These are phyloP conservation scores for Suillus lakei DNA, from an alignment of 768 basidiomycete species.

Conservation along the genomic window DNA sequence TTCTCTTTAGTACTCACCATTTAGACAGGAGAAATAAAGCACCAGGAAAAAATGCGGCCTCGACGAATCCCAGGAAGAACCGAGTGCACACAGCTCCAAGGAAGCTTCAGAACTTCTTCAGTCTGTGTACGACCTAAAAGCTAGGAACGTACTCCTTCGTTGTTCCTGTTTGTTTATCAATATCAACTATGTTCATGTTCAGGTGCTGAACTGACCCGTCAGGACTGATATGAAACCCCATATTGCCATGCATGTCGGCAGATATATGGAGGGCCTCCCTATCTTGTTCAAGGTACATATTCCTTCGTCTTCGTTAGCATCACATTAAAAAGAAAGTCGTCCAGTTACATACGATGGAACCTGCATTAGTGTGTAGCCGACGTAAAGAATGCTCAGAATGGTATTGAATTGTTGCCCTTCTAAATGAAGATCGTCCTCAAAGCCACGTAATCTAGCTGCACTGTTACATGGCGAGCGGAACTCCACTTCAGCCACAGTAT, in stretches of 20 bases:
- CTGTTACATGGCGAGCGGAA: slow-evolving; percentile 37
- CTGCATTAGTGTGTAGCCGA: slow-evolving; percentile 82
- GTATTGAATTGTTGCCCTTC: slow-evolving; percentile 68
- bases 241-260: slow-evolving; percentile 67
- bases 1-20: slow-evolving; percentile 35
- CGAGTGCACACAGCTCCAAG: slow-evolving; percentile 66
- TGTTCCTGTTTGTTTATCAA: slow-evolving; percentile 36
- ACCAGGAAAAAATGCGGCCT: slow-evolving; percentile 75
- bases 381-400: slow-evolving; percentile 67
- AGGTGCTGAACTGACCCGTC: slow-evolving; percentile 45
- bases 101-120: slow-evolving; percentile 47
- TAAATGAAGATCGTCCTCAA: slow-evolving; percentile 69
- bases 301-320: slow-evolving; percentile 44
- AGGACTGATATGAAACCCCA: slow-evolving; percentile 69
- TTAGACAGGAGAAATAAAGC: slow-evolving; percentile 46
- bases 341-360: slow-evolving; percentile 63
- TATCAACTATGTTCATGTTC: background rate
- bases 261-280: slow-evolving; percentile 70
- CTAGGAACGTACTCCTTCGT: slow-evolving; percentile 39
- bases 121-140: background rate
- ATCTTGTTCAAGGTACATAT: slow-evolving; percentile 70
- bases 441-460: slow-evolving; percentile 73
- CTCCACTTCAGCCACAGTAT: background rate
- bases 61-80: slow-evolving; percentile 80
- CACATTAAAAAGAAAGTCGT: background rate